A percentile compares a stretch with the other conserved stretches of the same genome.
Conservation (phyloP, 768 basidiomycete genomes). For the Infundibulicybe gibba region DNA sequence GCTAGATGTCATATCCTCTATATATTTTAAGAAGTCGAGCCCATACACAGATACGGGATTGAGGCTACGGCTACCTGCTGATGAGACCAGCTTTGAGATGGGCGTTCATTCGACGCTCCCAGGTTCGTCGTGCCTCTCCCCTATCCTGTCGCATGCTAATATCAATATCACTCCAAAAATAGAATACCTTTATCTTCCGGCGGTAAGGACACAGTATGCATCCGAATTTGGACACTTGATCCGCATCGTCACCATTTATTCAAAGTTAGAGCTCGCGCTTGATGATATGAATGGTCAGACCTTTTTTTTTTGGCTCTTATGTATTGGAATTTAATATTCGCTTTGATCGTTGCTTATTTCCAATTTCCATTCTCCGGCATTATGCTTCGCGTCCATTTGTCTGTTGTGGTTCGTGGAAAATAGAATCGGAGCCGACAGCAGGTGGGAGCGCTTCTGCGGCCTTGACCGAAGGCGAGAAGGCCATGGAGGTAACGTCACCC, state of each 20-base stretch:
- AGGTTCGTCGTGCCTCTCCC: constrained; percentile 28
- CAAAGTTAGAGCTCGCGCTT: constrained; percentile 54
- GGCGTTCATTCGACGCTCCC: constrained; percentile 54
- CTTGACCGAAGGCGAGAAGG: constrained; percentile 38
- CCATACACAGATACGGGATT: constrained; percentile 42
- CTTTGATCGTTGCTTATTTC: constrained; percentile 7
- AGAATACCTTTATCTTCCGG: constrained; percentile 70
- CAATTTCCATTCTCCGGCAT: neutral
- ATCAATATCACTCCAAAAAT: constrained; percentile 13
- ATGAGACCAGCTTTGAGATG: constrained; percentile 80
- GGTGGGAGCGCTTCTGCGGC: constrained; percentile 24
- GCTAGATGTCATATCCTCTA: constrained; percentile 46
- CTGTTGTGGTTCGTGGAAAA: too few species aligned
- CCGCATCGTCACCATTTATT: constrained; percentile 62
- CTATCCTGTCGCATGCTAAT: constrained; percentile 2
- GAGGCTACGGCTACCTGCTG: constrained; percentile 68
- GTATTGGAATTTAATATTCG: neutral
- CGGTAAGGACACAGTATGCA: constrained; percentile 55
- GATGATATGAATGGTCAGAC: constrained; percentile 45
- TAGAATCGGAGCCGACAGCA: constrained; percentile 31
- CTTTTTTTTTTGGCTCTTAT: too few species aligned
- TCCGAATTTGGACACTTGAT: constrained; percentile 79
- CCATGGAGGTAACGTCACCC: constrained; percentile 32
- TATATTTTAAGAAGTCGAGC: constrained; percentile 43
- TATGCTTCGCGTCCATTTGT: constrained; percentile 5